These are phyloP conservation scores for Tubosaeta brunneosetosa DNA, from an alignment of 768 basidiomycete genomes.

Conservation along the genomic window DNA sequence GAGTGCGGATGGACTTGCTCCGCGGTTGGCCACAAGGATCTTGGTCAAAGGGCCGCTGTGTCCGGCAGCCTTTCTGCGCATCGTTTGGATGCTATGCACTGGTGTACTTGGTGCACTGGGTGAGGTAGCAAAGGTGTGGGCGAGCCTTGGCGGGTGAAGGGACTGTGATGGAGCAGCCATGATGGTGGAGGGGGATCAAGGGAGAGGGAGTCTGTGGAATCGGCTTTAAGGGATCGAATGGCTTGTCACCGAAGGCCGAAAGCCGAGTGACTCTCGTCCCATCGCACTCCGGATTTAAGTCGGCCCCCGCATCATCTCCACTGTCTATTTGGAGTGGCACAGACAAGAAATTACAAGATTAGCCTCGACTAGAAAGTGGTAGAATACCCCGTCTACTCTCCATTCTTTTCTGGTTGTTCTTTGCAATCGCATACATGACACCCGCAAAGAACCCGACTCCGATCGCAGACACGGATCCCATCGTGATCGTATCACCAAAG, in stretches of 20 bases:
- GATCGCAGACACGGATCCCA: conserved; percentile 86
- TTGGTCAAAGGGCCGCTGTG: conserved; percentile 87
- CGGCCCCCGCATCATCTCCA: conserved; percentile 28
- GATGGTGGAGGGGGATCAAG: conserved; percentile 16
- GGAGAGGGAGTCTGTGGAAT: not conserved
- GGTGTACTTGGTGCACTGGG: conserved; percentile 81
- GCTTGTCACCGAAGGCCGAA: not conserved
- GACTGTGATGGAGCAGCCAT: conserved; percentile 30
- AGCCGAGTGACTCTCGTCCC: not conserved
- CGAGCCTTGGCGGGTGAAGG: conserved; percentile 70
- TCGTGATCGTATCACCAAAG: conserved; percentile 86
- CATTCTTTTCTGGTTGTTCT: conserved; percentile 84
- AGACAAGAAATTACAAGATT: conserved; percentile 14
- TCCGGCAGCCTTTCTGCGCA: conserved; percentile 88
- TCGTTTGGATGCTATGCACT: conserved; percentile 85
- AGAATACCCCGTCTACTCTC: conserved; percentile 63
- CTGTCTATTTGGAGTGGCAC: not conserved
- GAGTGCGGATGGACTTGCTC: conserved; percentile 48
- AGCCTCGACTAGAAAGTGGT: conserved; percentile 56
- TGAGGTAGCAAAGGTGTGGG: conserved; percentile 64
- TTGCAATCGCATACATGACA: conserved; percentile 87
- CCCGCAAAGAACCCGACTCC: conserved; percentile 88
- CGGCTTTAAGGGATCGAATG: conserved; percentile 7
- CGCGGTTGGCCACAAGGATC: conserved; percentile 89
- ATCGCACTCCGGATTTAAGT: conserved; percentile 28